Conservation (phyloP, 2,329 filamentous ascomycete species). For the Xylariaceae sp. region DNA sequence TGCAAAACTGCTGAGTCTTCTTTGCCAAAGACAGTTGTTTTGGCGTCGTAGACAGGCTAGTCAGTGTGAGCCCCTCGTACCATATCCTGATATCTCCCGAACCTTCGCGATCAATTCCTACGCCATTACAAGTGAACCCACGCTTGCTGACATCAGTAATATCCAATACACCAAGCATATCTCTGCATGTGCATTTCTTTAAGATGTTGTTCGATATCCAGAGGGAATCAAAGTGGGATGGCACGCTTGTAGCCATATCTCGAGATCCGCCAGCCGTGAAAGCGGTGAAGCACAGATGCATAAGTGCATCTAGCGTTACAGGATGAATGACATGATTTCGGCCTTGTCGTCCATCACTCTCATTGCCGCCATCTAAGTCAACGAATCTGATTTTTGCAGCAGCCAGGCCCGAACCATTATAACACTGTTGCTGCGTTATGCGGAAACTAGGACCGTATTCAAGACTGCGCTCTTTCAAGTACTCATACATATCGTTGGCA, state of each 20-base stretch:
- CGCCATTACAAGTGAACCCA: constrained; percentile 5
- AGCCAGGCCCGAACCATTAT: background rate
- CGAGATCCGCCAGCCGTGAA: constrained; percentile 9
- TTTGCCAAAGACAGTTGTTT: background rate
- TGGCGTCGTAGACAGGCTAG: background rate
- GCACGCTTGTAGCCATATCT: constrained; percentile 12
- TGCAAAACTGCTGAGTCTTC: constrained; percentile 11
- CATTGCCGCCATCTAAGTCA: background rate
- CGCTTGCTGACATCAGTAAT: constrained; percentile 1
- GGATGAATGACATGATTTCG: constrained; percentile 14
- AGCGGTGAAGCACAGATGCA: constrained; percentile 9
- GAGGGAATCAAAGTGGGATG: constrained; percentile 6
- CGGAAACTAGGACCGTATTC: constrained; percentile 9
- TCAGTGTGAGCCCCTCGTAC: constrained; percentile 12
- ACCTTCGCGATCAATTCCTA: background rate
- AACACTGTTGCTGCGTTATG: constrained; percentile 1
- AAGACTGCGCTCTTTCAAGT: constrained; percentile 4
- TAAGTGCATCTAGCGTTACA: constrained; percentile 12
- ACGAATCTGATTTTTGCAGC: constrained; percentile 1
- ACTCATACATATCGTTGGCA: constrained; percentile 6
- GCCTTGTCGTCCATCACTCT: background rate
- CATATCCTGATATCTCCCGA: constrained; percentile 3
- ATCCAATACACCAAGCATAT: background rate
- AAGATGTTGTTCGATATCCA: constrained; percentile 12
- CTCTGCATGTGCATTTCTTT: background rate